Base-by-base conservation (phyloP, 257 asterid genomes). In the Coffea canephora region DNA sequence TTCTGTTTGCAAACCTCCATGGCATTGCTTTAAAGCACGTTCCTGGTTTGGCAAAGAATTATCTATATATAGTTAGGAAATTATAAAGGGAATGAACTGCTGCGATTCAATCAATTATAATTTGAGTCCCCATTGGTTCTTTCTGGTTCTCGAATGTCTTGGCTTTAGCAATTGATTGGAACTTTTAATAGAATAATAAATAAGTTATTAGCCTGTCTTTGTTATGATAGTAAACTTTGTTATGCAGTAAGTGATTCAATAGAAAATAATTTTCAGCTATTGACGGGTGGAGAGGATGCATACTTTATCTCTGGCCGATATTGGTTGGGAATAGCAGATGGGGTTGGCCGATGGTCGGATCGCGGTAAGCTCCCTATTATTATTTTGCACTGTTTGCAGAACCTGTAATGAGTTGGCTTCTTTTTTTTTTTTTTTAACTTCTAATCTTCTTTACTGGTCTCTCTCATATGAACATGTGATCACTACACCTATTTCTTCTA, bases 201-300 rank as follows among this genome's bases (percentile, higher is more conserved):
- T 14, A 55, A 50, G 80, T 34, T 3, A 49, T 19, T 27, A 19
- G 77, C 68, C 69, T 72, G 9, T 68, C 61, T 74, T 74, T 66
- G 36, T 69, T 50, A 8, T 21, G 43, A 45, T 74, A 43, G 41
- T 39, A 41, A 16, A 46, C 9, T 23, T 49, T 21, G 21, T 67
- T 66, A 54, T 19, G 27, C 46, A 59, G 88, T 50, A 72, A 89
- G 94, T 91, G 89, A 89, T 93, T 84, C 77, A 55, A 72, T 75
- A 80, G 84, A 81, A 90, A 90, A 89, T 88, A 87, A 90, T 88
- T 89, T 87, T 92, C 99, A 93, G 99, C 96, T 85, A 81, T 95
- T 87, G 90, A 88, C 97, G 90, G 98, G 99, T 89, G 98, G 97
- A 85, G 96, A 92, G 88, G 99, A 93, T 89, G 97, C 98, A 13